Evolutionary conservation across 78 protist genomes (phyloP), one percentile per base, ranked within the genome.

Genomic region (Isochrysis galbana): DNA sequence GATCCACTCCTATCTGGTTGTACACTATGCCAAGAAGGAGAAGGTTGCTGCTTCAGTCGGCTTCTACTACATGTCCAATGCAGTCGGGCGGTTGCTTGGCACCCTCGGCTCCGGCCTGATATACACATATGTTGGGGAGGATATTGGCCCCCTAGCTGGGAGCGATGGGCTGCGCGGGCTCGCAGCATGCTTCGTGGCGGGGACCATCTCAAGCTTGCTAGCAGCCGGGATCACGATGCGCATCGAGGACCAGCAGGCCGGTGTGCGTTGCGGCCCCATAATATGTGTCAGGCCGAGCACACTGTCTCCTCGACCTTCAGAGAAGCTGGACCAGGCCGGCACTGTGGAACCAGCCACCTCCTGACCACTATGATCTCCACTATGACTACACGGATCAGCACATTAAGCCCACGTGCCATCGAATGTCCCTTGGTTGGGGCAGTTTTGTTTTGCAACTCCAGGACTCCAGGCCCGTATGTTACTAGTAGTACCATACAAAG

Each of bases 41-140:
- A 67, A 67, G 77, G 61, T 51, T 7, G 61, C 61, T 14, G 61
- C 61, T 14, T 51, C 61, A 14, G 93, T 94, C 54, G 95, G 95
- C 42, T 94, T 94, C 55, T 94, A 94, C 88, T 94, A 94, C 91
- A 94, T 94, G 95, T 21, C 91, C 54, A 94, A 94, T 39, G 93
- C 95, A 2, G 38, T 21, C 19, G 95, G 95, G 26, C 54, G 95
- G 48, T 91, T 94, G 39, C 5, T 69, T 11, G 95, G 95, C 70
- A 94, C 95, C 42, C 91, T 94, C 7, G 17, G 77, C 17, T 91
- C 93, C 29, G 95, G 95, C 38, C 93, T 54, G 67, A 78, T 94
- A 44, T 94, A 94, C 90, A 51, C 93, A 22, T 94, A 69, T 69
- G 82, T n/a, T 0, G 55, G 25, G 48, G 46, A 67, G 36, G 44